Base-by-base conservation (phyloP, 2,329 filamentous ascomycete genomes). In the Cercospora zeina region DNA sequence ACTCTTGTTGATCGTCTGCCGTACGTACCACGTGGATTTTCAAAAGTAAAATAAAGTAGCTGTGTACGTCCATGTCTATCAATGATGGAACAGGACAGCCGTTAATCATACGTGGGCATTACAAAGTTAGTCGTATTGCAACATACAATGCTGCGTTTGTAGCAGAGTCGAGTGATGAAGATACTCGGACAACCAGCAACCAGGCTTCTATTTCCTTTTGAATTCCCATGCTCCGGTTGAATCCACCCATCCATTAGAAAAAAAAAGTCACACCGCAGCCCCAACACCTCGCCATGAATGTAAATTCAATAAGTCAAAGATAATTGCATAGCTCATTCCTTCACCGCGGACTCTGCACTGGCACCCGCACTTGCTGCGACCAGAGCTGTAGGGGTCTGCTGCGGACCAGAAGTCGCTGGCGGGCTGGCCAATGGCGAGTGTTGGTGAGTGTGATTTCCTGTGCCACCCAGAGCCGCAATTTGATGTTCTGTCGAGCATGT, bases 391-490 rank as follows among this genome's bases (percentile, higher is more conserved):
- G 37, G 37, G 19, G 54, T 14, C 1, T 19, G 21, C 7, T 63
- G 58, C 11, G 61, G 39, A 2, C 37, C 62, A 36, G 62, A 64
- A 4, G 63, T 64, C 3, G 67, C 55, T 31, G 67, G 65, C 13
- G 65, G 67, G 27, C 59, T 64, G 4, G 62, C 53, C 47, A 67
- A 47, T 1, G 66, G 67, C 10, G 67, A 68, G 36, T 66, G 62
- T 45, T 64, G 64, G 14, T 62, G 61, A 9, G 53, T 21, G 3
- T 54, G 58, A 60, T 27, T 56, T 4, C 49, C 14, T 24, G 37
- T 42, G 37, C 59, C 53, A 36, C 59, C 62, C 47, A 65, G 58
- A 8, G 63, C 62, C 30, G 62, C 53, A 24, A 67, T 56, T 31
- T 67, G 65, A 24, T 63, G 60, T 62, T 67, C 65, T 58, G 31